phyloP scores from a whole-genome alignment of 2,329 filamentous ascomycete species.

The Fusarium sp. region DNA sequence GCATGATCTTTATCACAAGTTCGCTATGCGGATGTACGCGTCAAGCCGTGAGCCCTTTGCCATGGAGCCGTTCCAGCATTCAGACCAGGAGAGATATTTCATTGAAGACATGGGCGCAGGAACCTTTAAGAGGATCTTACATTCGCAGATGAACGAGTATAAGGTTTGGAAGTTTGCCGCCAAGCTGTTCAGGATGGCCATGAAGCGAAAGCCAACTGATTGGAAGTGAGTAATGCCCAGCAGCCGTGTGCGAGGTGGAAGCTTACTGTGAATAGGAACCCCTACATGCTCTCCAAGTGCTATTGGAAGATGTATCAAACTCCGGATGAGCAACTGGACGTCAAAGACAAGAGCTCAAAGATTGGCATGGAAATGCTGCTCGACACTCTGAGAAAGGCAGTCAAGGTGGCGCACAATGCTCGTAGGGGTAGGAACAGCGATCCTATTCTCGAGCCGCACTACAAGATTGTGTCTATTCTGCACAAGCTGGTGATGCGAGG shows the following conservation, averaged over 20 bases:
- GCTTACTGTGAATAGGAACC: slow-evolving; percentile 60
- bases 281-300: slow-evolving; percentile 74
- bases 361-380: slow-evolving; percentile 59
- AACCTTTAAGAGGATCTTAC: slow-evolving; percentile 67
- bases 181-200: slow-evolving; percentile 69
- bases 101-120: slow-evolving; percentile 66
- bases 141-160: slow-evolving; percentile 71
- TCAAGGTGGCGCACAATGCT: slow-evolving; percentile 65
- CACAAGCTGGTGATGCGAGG: slow-evolving; percentile 81
- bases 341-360: slow-evolving; percentile 56
- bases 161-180: slow-evolving; percentile 75
- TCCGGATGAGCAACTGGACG: slow-evolving; percentile 60
- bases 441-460: slow-evolving; percentile 90
- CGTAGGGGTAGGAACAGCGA: slow-evolving; percentile 75
- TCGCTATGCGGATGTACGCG: slow-evolving; percentile 73
- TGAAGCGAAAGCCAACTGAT: slow-evolving; percentile 67
- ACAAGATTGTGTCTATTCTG: slow-evolving; percentile 86
- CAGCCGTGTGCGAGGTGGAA: not conserved
- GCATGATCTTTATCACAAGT: slow-evolving; percentile 72
- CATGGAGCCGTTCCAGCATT: slow-evolving; percentile 73
- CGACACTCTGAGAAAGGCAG: slow-evolving; percentile 65
- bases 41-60: slow-evolving; percentile 74
- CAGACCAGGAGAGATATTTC: slow-evolving; percentile 70
- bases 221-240: slow-evolving; percentile 66
- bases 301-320: slow-evolving; percentile 75